Conservation (phyloP, 305 asterid species). For the Stenogyne calaminthoides region DNA sequence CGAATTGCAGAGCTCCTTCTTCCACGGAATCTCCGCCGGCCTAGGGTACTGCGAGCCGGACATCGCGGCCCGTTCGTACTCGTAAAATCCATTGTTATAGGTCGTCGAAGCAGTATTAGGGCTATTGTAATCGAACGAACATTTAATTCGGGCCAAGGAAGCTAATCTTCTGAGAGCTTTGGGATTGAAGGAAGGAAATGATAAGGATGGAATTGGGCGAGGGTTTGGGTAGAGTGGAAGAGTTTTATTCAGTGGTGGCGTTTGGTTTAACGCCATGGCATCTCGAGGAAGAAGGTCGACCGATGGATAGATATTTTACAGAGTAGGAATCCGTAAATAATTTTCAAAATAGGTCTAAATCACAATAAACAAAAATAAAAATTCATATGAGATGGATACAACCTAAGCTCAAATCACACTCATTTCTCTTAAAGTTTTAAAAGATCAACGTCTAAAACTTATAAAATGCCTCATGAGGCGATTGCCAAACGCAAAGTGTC, state of each 20-base stretch:
- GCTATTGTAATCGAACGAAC: constrained; percentile 49
- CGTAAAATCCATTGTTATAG: constrained; percentile 39
- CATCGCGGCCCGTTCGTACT: constrained; percentile 49
- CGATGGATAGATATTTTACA: neutral
- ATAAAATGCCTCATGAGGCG: too few species aligned
- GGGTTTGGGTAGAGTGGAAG: constrained; percentile 33
- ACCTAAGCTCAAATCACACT: too few species aligned
- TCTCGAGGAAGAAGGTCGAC: constrained; percentile 3
- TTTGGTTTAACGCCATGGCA: constrained; percentile 43
- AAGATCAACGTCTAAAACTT: too few species aligned
- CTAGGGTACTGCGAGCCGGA: constrained; percentile 49
- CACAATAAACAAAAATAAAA: neutral
- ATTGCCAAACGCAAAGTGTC: too few species aligned
- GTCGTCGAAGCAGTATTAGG: constrained; percentile 21
- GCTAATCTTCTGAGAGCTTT: constrained; percentile 22
- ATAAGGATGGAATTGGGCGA: constrained; percentile 19
- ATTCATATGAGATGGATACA: too few species aligned
- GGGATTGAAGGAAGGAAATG: constrained; percentile 30
- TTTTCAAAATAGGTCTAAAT: neutral
- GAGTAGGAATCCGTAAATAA: neutral
- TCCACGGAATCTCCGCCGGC: constrained; percentile 89
- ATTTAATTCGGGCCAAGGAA: constrained; percentile 46
- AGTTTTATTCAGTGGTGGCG: constrained; percentile 13
- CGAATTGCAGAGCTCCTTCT: constrained; percentile 80
- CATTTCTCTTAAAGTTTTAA: too few species aligned